Percentiles rank a stretch among this genome's conserved stretches.
Conservation (phyloP, 2,329 filamentous ascomycete genomes). For the Mariannaea elegans region DNA sequence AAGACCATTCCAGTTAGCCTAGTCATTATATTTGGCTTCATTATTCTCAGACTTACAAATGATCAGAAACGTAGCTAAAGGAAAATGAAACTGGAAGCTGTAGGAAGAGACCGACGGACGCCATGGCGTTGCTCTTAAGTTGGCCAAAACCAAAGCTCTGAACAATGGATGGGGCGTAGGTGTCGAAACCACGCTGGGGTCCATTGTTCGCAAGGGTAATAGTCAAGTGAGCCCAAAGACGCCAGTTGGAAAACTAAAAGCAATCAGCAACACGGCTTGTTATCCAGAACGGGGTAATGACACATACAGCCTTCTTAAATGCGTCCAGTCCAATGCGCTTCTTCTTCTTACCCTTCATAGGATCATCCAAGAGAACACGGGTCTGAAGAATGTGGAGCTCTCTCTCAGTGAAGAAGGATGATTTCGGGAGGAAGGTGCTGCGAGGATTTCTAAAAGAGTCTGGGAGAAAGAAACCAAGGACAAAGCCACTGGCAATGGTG, state of each 20-base stretch:
- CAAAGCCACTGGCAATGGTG: constrained; percentile 54
- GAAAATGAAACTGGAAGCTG: constrained; percentile 61
- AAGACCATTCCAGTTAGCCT: not conserved
- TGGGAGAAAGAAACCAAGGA: constrained; percentile 54
- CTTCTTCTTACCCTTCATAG: constrained; percentile 58
- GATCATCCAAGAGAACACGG: constrained; percentile 53
- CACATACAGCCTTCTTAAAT: constrained; percentile 54
- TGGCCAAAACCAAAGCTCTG: constrained; percentile 59
- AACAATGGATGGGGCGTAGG: constrained; percentile 64
- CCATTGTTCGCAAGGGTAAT: constrained; percentile 60
- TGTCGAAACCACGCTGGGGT: constrained; percentile 57
- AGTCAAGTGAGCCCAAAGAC: constrained; percentile 61
- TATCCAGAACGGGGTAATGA: not conserved
- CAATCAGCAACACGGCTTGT: not conserved
- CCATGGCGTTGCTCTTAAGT: constrained; percentile 61
- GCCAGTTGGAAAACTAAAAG: constrained; percentile 56
- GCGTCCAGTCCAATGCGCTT: constrained; percentile 53
- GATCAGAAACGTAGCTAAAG: constrained; percentile 63
- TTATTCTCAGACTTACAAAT: constrained; percentile 50
- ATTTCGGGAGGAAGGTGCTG: constrained; percentile 50
- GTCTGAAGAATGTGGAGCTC: constrained; percentile 53
- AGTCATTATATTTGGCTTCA: not conserved
- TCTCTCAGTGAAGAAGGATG: constrained; percentile 48
- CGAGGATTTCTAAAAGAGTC: constrained; percentile 55
- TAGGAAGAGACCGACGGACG: constrained; percentile 62